These are phyloP conservation scores for Carallia pectinifolia DNA, from an alignment of 345 rosid genomes.

Conservation along the genomic window DNA sequence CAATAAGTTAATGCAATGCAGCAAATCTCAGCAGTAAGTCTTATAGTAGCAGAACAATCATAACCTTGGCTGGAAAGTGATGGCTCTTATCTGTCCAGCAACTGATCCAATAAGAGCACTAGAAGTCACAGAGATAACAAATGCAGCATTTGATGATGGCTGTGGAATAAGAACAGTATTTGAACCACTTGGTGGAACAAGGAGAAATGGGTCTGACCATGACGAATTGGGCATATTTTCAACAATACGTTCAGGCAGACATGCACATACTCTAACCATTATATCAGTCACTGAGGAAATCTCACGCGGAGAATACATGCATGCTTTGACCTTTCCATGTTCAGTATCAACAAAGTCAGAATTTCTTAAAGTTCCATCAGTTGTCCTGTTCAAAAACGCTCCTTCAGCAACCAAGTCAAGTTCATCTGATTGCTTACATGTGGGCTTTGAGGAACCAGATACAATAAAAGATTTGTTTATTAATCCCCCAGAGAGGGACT, in stretches of 20 bases:
- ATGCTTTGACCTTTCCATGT: slow-evolving; percentile 58
- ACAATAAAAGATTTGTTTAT: slow-evolving; percentile 34
- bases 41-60: not conserved
- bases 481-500: slow-evolving; percentile 31
- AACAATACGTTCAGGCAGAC: slow-evolving; percentile 39
- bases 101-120: slow-evolving; percentile 60
- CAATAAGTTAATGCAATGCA: not conserved
- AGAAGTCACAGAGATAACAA: slow-evolving; percentile 70
- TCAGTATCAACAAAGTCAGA: slow-evolving; percentile 37
- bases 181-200: slow-evolving; percentile 82
- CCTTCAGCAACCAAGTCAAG: slow-evolving; percentile 31
- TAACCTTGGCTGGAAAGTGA: slow-evolving; percentile 88
- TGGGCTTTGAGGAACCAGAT: slow-evolving; percentile 24
- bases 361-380: slow-evolving; percentile 35
- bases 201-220: slow-evolving; percentile 82
- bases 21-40: not conserved
- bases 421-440: slow-evolving; percentile 22
- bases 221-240: slow-evolving; percentile 38
- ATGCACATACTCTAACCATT: slow-evolving; percentile 54
- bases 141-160: slow-evolving; percentile 59
- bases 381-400: slow-evolving; percentile 33
- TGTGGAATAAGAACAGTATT: slow-evolving; percentile 70
- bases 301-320: slow-evolving; percentile 66
- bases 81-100: slow-evolving; percentile 73
- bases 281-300: slow-evolving; percentile 50